A percentile compares a stretch with the other conserved stretches of the same genome.
Conservation (phyloP, 2,329 filamentous ascomycete species). For the Diaporthe sp. region DNA sequence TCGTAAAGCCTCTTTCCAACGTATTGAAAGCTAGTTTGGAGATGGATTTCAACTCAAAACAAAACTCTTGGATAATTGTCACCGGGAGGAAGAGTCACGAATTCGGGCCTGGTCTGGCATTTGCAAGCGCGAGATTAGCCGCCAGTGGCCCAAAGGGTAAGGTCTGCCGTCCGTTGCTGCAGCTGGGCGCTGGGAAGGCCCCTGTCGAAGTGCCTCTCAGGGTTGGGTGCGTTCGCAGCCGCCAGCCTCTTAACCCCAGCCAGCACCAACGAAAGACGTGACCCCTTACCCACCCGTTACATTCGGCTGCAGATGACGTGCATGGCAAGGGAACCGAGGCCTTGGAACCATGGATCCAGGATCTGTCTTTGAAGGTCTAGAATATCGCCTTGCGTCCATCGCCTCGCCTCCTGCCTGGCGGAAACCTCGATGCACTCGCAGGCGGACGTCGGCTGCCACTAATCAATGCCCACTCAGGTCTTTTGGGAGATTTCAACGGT, state of each 20-base stretch:
- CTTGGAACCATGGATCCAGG: background rate
- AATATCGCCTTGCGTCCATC: background rate
- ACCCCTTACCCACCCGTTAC: conserved; percentile 27
- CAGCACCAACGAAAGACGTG: conserved; percentile 36
- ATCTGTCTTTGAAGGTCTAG: background rate
- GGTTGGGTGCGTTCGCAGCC: background rate
- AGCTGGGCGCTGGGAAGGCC: background rate
- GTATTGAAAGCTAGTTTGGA: too few species aligned
- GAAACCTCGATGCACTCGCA: background rate
- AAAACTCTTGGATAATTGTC: too few species aligned
- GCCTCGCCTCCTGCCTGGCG: background rate
- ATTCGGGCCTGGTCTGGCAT: background rate
- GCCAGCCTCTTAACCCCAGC: conserved; percentile 46
- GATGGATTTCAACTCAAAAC: too few species aligned
- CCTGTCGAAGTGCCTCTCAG: background rate
- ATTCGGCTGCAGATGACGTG: conserved; percentile 12
- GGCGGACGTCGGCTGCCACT: background rate
- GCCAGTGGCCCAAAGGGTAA: background rate
- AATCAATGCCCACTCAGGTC: too few species aligned
- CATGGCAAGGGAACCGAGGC: background rate
- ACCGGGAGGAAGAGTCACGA: background rate
- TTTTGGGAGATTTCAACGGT: background rate
- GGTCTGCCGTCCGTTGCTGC: background rate
- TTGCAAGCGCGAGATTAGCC: conserved; percentile 6
- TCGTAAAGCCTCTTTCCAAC: too few species aligned